A percentile compares a stretch with the other conserved stretches of the same genome.
Conservation (phyloP, 2,329 filamentous ascomycete species). For the Huntiella abstrusa region DNA sequence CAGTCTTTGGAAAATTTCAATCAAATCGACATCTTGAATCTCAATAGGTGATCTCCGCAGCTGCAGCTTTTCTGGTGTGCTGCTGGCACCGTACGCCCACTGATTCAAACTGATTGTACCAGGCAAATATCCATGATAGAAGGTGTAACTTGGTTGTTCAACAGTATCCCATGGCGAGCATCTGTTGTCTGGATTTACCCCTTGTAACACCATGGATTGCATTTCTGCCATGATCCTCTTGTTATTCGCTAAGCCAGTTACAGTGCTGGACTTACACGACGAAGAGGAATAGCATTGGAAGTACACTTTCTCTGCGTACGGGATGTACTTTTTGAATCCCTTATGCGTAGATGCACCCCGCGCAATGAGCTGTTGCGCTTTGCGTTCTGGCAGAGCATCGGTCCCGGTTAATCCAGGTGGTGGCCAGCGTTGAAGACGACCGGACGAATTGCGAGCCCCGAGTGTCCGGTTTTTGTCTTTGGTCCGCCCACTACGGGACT, state of each 20-base stretch:
- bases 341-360: slow-evolving; percentile 37
- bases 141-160: slow-evolving; percentile 55
- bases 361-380: slow-evolving; percentile 39
- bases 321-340: slow-evolving; percentile 33
- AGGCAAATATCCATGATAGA: slow-evolving; percentile 44
- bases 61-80: slow-evolving; percentile 33
- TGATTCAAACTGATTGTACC: slow-evolving; percentile 57
- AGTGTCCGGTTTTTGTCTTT: slow-evolving; percentile 7
- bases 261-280: slow-evolving; percentile 10
- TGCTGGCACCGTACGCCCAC: slow-evolving; percentile 43
- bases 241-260: slow-evolving; percentile 9
- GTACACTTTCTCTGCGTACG: slow-evolving; percentile 35
- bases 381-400: slow-evolving; percentile 32
- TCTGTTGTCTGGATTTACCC: slow-evolving; percentile 16
- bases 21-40: slow-evolving; percentile 42
- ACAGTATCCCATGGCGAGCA: slow-evolving; percentile 48
- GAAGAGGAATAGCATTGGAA: slow-evolving; percentile 31
- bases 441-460: slow-evolving; percentile 6
- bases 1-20: slow-evolving; percentile 38
- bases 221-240: slow-evolving; percentile 32
- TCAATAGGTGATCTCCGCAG: slow-evolving; percentile 38
- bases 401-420: slow-evolving; percentile 29
- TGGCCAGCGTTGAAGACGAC: slow-evolving; percentile 26
- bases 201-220: slow-evolving; percentile 33
- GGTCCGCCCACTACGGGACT: slow-evolving; percentile 10